Base-by-base conservation (phyloP, 257 asterid species). In the Echium plantagineum region DNA sequence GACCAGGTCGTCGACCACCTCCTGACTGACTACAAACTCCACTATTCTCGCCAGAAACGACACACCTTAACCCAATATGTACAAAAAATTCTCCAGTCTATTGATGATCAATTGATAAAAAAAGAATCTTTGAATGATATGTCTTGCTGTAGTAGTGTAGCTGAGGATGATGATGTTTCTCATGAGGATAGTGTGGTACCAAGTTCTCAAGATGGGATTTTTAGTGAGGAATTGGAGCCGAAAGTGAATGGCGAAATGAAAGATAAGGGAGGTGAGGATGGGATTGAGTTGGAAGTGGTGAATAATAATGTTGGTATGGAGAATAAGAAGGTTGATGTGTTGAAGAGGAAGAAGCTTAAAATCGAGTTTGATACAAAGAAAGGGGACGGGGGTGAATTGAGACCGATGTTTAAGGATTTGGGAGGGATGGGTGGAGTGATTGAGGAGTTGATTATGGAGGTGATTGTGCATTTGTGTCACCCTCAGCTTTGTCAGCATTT, bases 401-500 rank as follows among this genome's bases (percentile, higher is more conserved):
- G 86, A 30, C 87, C 89, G 47, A 75, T 60, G 83, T 91, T 91
- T 74, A 78, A 81, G 75, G 94, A 91, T 79, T 77, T 88, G n/a
- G 98, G 97, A 47, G 98, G 98, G 28, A 85, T 91, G 82, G 66
- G 65, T 63, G 72, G 62, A 21, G 77, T 85, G 59, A 70, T 88
- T 66, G 85, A 84, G 76, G 87, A 82, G 64, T 65, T 91, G 81
- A 81, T 66, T 66, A 82, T 75, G 84, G 85, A 89, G 73, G 90
- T 90, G 15, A 73, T 90, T 61, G 74, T 88, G 59, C 98, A 95
- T 0, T 66, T 85, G 67, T 81, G 51, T 63, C 81, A 81, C 69
- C 93, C 94, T 0, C 80, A 80, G 73, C 42, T 84, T 52, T 83
- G 81, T 0, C 75, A 63, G 55, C 64, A 69, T 64, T 70, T 88